Evolutionary conservation across 495 filamentous ascomycete genomes (phyloP).

Genomic region (Aspergillus funiculosus): DNA sequence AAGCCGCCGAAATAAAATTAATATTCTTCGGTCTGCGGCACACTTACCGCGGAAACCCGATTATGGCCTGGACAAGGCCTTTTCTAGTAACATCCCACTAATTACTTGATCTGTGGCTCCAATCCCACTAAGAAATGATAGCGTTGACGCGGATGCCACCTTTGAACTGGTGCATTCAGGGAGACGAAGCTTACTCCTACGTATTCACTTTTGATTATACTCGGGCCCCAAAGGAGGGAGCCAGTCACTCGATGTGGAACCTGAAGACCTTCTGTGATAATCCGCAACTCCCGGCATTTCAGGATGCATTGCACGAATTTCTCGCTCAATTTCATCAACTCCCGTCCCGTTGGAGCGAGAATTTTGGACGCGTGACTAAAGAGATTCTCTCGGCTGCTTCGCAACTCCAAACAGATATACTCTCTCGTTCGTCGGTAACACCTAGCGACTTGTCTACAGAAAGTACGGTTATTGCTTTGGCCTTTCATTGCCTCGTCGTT

Average conservation of each 20-base stretch:
- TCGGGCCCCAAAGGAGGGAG: no score
- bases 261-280: background rate
- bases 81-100: background rate
- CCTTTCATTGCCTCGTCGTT: background rate
- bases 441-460: background rate
- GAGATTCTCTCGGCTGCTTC: background rate
- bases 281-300: background rate
- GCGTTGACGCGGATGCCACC: background rate
- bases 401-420: background rate
- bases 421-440: background rate
- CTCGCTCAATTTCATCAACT: background rate
- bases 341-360: background rate
- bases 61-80: background rate
- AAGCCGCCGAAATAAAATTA: background rate
- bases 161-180: background rate
- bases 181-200: background rate
- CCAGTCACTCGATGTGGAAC: background rate
- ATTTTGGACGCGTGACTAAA: background rate
- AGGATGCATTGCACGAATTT: background rate
- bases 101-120: background rate
- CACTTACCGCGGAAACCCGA: background rate
- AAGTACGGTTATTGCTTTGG: background rate
- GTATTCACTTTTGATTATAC: background rate
- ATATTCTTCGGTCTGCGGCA: constrained; percentile 3
- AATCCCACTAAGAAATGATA: background rate